phyloP scores from a whole-genome alignment of 2,329 filamentous ascomycete species.

The Zymoseptoria ardabiliae region DNA sequence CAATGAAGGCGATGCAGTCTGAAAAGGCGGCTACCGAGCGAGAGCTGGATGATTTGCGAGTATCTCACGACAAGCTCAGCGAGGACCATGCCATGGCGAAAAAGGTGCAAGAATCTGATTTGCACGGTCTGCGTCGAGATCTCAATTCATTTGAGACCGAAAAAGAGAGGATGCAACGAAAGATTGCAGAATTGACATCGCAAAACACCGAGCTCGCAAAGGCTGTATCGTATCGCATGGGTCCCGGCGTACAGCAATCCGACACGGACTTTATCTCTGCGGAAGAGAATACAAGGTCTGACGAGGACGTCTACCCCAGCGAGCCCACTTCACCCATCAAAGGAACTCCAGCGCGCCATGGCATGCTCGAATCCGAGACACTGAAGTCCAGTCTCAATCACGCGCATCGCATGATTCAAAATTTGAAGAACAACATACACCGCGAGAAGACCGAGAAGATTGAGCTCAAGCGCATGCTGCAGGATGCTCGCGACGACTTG shows the following conservation, averaged over 20 bases:
- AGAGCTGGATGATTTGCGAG: constrained; percentile 84
- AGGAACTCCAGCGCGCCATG: constrained; percentile 73
- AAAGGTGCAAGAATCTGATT: constrained; percentile 83
- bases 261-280: constrained; percentile 49
- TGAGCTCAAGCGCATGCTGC: constrained; percentile 87
- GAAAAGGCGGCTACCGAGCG: constrained; percentile 75
- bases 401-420: constrained; percentile 93
- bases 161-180: constrained; percentile 67
- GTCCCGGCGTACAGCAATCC: constrained; percentile 19
- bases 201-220: constrained; percentile 89
- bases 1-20: constrained; percentile 58
- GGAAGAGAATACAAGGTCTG: constrained; percentile 50
- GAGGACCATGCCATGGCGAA: constrained; percentile 72
- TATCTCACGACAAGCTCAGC: constrained; percentile 65
- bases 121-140: constrained; percentile 75
- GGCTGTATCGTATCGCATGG: constrained; percentile 67
- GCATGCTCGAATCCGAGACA: constrained; percentile 89
- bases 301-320: constrained; percentile 67
- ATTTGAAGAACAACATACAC: constrained; percentile 87
- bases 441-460: constrained; percentile 98
- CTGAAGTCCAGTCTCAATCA: constrained; percentile 90
- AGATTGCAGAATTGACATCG: constrained; percentile 75
- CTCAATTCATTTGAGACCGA: constrained; percentile 73
- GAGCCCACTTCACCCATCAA: constrained; percentile 87
- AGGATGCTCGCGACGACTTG: constrained; percentile 88